Percentiles rank a stretch among this genome's conserved stretches.
phyloP scores from a whole-genome alignment of 805 yeast species.

The Yamadazyma takamatsuzukensis region DNA sequence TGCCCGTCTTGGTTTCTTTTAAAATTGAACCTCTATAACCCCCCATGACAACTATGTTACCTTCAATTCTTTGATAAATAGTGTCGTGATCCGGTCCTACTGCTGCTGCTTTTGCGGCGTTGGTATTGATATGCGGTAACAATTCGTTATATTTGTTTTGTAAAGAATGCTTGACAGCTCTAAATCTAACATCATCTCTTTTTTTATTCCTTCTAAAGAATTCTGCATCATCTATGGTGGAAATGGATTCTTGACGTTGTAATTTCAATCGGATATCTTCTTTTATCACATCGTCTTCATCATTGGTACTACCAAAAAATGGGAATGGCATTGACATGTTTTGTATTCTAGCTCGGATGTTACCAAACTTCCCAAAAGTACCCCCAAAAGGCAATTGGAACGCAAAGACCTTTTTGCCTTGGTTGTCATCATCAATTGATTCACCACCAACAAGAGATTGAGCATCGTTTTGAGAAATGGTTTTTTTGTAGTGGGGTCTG shows the following conservation, averaged over 20 bases:
- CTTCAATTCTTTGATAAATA: constrained; percentile 60
- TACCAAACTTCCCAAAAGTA: too few species aligned
- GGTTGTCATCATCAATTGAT: constrained; percentile 23
- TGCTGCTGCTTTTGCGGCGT: constrained; percentile 1
- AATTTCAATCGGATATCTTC: constrained; percentile 38
- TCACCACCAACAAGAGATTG: constrained; percentile 52
- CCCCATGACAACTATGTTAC: constrained; percentile 78
- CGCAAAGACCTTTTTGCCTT: constrained; percentile 44
- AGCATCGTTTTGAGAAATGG: constrained; percentile 29
- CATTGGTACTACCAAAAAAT: constrained; percentile 2
- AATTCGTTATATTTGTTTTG: constrained; percentile 45
- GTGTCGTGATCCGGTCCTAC: constrained; percentile 27
- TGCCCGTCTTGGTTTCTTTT: constrained; percentile 58
- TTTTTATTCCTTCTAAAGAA: constrained; percentile 53
- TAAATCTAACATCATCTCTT: constrained; percentile 61
- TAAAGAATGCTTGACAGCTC: constrained; percentile 67
- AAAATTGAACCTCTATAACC: constrained; percentile 86
- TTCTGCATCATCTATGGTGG: constrained; percentile 61
- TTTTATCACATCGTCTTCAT: constrained; percentile 11
- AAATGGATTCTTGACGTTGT: constrained; percentile 52
- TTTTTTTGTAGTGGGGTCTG: not conserved
- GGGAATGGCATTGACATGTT: constrained; percentile 2
- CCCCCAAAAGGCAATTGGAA: constrained; percentile 62
- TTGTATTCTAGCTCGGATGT: too few species aligned
- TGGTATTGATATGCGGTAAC: constrained; percentile 23